Base-by-base conservation (phyloP, 768 basidiomycete genomes). In the Leccinum ochraceum region DNA sequence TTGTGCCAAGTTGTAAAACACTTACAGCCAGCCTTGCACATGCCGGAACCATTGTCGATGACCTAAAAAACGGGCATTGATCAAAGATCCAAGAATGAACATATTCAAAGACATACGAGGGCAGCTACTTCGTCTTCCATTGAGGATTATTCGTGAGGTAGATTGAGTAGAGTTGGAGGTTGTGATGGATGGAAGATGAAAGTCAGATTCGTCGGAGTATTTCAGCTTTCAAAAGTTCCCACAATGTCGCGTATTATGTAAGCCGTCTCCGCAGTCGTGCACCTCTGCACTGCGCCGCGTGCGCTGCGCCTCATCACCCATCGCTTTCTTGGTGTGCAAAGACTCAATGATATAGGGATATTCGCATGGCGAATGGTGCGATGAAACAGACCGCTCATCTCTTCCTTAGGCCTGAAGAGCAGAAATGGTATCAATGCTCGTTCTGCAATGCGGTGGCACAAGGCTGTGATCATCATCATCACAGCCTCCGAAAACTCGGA, bases 21-120 rank as follows among this genome's bases (percentile, higher is more conserved):
- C 90, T 70, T 76, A 93, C 92, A 94, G 80, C 97, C 96, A 86
- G 96, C 96, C 83, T 98, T 98, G 90, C 95, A 98, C 95, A 98
- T 98, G 79, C 95, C 96, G 74, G 95, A 98, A 74, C 93, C 94
- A 77, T 92, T 92, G 78, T 94, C 90, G 75, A 92, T 89, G 77
- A 92, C 90, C 90, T 90, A 54, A n/a, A 2, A 14, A 65, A 17
- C 32, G 53, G 24, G 30, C 30, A 44, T 54, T 16, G 20, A 44
- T 66, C 44, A 61, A 51, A 24, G 22, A 60, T 50, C 20, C 39
- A 63, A 50, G 42, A 28, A 32, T 46, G 39, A 0, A 1, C 4
- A 17, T 55, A 6, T 1, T 9, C 2, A 44, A 49, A 39, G 1
- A 11, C 74, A 78, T 63, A 81, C 80, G 72, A 82, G 77, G 69